These are phyloP conservation scores for Malassezia pachydermatis DNA, from an alignment of 1,284 basidiomycete species.

Conservation along the genomic window DNA sequence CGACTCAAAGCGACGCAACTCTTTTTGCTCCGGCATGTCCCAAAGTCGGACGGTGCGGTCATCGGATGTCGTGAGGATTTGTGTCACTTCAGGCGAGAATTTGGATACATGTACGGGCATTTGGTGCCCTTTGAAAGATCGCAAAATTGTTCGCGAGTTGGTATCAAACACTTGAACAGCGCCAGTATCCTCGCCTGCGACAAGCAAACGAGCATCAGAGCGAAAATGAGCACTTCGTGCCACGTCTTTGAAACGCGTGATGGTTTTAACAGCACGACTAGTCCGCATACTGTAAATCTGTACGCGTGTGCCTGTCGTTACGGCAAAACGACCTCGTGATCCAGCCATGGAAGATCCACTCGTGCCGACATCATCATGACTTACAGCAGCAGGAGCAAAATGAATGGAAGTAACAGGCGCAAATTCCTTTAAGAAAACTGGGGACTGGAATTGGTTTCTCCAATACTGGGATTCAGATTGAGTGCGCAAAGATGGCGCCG, in stretches of 20 bases:
- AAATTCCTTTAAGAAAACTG: slow-evolving; percentile 44
- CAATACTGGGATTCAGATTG: slow-evolving; percentile 39
- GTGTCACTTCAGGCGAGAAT: slow-evolving; percentile 73
- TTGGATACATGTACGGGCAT: slow-evolving; percentile 73
- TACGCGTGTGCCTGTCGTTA: slow-evolving; percentile 83
- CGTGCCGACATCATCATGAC: slow-evolving; percentile 18
- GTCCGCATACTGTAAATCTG: slow-evolving; percentile 93
- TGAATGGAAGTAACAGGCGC: slow-evolving; percentile 44
- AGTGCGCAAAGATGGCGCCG: not conserved
- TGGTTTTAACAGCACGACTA: slow-evolving; percentile 87
- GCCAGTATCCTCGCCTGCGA: slow-evolving; percentile 89
- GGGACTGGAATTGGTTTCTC: slow-evolving; percentile 36
- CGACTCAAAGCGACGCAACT: slow-evolving; percentile 65
- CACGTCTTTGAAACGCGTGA: slow-evolving; percentile 91
- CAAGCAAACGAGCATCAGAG: slow-evolving; percentile 82
- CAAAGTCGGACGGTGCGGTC: slow-evolving; percentile 87
- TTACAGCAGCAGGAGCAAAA: slow-evolving; percentile 28
- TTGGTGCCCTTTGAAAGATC: slow-evolving; percentile 81
- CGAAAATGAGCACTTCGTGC: slow-evolving; percentile 59
- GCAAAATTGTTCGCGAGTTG: slow-evolving; percentile 81
- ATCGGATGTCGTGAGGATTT: slow-evolving; percentile 87
- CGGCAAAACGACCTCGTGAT: slow-evolving; percentile 62
- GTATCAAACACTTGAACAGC: slow-evolving; percentile 93
- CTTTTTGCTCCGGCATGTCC: slow-evolving; percentile 83
- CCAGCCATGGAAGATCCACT: slow-evolving; percentile 19